Base-by-base conservation (phyloP, 192 early-diverging fungal genomes). In the Chytriomyces confervae region DNA sequence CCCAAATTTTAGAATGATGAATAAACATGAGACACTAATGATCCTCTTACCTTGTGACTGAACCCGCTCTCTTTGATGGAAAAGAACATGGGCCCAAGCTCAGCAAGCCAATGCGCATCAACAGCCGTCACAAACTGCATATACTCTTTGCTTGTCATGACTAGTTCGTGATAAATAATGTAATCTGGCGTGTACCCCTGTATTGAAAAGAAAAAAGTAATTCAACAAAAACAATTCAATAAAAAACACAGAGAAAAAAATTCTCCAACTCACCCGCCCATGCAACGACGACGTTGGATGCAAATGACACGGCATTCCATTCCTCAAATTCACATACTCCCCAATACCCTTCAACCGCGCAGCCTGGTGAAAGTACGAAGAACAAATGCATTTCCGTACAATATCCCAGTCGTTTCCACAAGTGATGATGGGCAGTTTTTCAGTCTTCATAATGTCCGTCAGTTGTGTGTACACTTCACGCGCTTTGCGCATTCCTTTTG, bases 81-180 rank as follows among this genome's bases (percentile, higher is more conserved):
- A 77, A 95, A 99, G 83, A 99, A 99, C 95, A 99, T 99, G 66
- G 96, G 95, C 18, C 97, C 97, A 77, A 98, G 82, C 80, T 99
- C 96, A 3, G 95, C 96, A 69, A 99, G 82, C 97, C 97, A 98
- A 49, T 92, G 91, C 5, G 92, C 84, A 76, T 99, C 96, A 0
- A 99, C 95, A 2, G 96, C 92, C 0, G 96, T 98, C 6, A 96
- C 95, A 80, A 95, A 95, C 76, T 94, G 97, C 97, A 99, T 99
- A 66, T 97, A 99, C 87, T 99, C 97, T 83, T 98, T 99, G 49
- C 94, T 93, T 13, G 96, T 99, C 93, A 98, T 91, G 3, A 99
- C 90, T 69, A 99, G 86, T 72, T 97, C 94, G 80, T 98, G 94
- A 79, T 99, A 99, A 20, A 99, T 93, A 63, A 99, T 93, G 82